Evolutionary conservation across 768 basidiomycete genomes (phyloP).

Genomic region (Pleurotus salmoneostramineus): DNA sequence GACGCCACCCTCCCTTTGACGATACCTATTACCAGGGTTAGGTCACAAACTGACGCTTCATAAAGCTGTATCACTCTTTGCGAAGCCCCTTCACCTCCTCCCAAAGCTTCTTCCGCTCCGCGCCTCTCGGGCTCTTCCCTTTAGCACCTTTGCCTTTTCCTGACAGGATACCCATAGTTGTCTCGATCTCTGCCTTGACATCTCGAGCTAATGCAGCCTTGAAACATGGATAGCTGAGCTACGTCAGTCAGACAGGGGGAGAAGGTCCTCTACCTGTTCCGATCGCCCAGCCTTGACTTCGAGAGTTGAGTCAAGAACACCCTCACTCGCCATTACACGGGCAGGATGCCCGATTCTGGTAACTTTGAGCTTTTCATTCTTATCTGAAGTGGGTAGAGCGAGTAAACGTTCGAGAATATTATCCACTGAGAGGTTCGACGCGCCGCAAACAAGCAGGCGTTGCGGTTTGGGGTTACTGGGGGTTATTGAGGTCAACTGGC

Average conservation of each 20-base stretch:
- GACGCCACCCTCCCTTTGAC: constrained; percentile 83
- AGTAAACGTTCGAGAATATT: constrained; percentile 89
- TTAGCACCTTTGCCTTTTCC: constrained; percentile 71
- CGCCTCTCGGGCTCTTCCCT: constrained; percentile 63
- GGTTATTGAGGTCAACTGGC: constrained; percentile 62
- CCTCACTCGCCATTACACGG: constrained; percentile 68
- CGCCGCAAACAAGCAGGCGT: constrained; percentile 85
- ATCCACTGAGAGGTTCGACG: constrained; percentile 92
- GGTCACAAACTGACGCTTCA: not conserved
- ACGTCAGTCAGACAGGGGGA: not conserved
- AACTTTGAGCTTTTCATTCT: constrained; percentile 50
- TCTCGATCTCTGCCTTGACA: constrained; percentile 82
- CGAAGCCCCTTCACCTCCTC: constrained; percentile 81
- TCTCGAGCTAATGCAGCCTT: constrained; percentile 83
- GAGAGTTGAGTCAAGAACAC: constrained; percentile 62
- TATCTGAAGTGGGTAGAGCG: constrained; percentile 48
- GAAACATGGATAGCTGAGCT: not conserved
- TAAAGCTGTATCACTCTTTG: constrained; percentile 67
- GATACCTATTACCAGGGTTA: constrained; percentile 53
- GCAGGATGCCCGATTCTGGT: constrained; percentile 97
- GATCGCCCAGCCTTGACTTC: constrained; percentile 68
- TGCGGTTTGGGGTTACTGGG: constrained; percentile 44
- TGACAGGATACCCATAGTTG: constrained; percentile 58
- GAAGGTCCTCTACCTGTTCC: constrained; percentile 49
- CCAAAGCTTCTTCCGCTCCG: constrained; percentile 82